phyloP scores from a whole-genome alignment of 2,329 filamentous ascomycete species.

The Aureobasidium sp. region DNA sequence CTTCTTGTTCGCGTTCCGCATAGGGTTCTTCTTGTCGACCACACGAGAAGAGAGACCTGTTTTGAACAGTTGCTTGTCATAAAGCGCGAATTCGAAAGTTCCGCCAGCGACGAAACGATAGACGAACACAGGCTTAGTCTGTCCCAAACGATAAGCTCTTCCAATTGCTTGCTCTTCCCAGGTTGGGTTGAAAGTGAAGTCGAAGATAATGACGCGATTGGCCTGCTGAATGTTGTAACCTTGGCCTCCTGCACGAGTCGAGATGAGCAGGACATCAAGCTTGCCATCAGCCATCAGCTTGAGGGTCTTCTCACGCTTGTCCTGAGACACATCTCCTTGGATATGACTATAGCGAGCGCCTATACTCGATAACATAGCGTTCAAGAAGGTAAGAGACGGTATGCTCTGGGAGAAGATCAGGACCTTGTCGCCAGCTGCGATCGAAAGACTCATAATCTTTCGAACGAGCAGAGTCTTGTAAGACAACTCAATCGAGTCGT shows the following conservation, averaged over 20 bases:
- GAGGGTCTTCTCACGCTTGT: constrained; percentile 53
- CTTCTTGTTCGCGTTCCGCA: constrained; percentile 55
- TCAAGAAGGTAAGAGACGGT: constrained; percentile 61
- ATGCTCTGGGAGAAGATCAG: constrained; percentile 74
- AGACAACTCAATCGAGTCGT: constrained; percentile 42
- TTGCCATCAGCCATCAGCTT: constrained; percentile 61
- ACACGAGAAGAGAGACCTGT: constrained; percentile 70
- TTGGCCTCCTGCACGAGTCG: constrained; percentile 71
- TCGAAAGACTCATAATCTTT: constrained; percentile 61
- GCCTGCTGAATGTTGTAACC: constrained; percentile 79
- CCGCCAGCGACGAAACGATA: constrained; percentile 75
- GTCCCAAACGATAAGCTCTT: constrained; percentile 77
- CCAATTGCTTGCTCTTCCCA: constrained; percentile 83
- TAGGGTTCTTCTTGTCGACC: constrained; percentile 73
- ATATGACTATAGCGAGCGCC: constrained; percentile 49
- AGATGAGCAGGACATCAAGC: constrained; percentile 63
- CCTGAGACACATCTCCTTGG: constrained; percentile 56
- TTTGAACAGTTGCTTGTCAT: constrained; percentile 75
- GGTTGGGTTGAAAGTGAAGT: constrained; percentile 73
- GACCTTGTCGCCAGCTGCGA: constrained; percentile 59
- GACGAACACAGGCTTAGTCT: constrained; percentile 72
- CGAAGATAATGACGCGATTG: constrained; percentile 80
- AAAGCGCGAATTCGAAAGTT: constrained; percentile 68
- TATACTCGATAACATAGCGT: constrained; percentile 46
- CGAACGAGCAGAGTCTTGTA: constrained; percentile 62